Base-by-base conservation (phyloP, 1,284 basidiomycete species). In the Papiliotrema fonsecae region DNA sequence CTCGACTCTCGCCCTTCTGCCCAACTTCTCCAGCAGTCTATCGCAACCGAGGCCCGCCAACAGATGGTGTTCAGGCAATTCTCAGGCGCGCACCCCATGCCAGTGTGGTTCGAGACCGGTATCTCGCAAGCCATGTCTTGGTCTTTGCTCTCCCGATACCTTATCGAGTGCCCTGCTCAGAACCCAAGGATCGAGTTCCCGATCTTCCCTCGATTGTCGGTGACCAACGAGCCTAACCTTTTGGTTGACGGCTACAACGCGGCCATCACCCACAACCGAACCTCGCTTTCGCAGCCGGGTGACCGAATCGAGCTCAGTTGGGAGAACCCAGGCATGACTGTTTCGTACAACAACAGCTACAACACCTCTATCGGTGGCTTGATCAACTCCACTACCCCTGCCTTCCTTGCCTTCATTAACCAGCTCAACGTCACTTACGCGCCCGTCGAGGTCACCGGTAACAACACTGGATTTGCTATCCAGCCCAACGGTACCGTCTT, bases 51-150 rank as follows among this genome's bases (percentile, higher is more conserved):
- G 68, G 79, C 75, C 28, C 74, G 83, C 11, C 83, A 86, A 67
- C 81, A 86, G 70, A 80, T 83, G 79, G 75, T 79, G 40, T 83
- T 85, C 75, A 69, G 82, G 13, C 82, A 85, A 62, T 78, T 84
- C 44, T 77, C 81, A 50, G 82, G 82, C 24, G 59, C 63, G 1
- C 82, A 82, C 75, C 82, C 81, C 1, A 81, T 82, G 78, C 79
- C 82, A 4, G 78, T 80, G 32, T 68, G 61, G 61, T 71, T 72
- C 49, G 67, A 67, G 50, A 55, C 60, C 21, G 63, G 77, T 13
- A 80, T 84, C 57, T 79, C 82, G 1, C 83, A 84, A 62, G 73
- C 78, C 18, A 82, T 81, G 79, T 54, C 61, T 13, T 84, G 83
- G 83, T 81, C 82, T 1, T 66, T 83, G 13, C 73, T 85, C 14